Evolutionary conservation across 2,329 filamentous ascomycete species (phyloP).

Genomic region (Penicillium sumatraense): DNA sequence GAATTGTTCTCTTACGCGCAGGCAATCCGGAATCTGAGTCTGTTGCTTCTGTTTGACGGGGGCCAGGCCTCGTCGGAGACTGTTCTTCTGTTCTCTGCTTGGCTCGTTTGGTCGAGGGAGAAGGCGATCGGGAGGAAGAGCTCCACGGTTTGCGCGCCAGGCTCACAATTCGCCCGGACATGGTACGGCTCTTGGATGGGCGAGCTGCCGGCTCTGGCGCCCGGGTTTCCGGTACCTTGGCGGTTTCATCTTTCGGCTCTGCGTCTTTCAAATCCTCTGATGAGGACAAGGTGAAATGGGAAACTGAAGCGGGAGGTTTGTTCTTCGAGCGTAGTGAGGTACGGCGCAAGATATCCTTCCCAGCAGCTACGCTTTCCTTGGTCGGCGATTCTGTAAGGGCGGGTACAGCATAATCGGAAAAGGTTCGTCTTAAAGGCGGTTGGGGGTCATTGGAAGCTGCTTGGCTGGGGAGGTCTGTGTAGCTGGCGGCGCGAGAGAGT

Average conservation of each 20-base stretch:
- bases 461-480: slow-evolving; percentile 57
- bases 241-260: slow-evolving; percentile 22
- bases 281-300: slow-evolving; percentile 42
- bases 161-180: slow-evolving; percentile 56
- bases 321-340: slow-evolving; percentile 45
- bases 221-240: slow-evolving; percentile 32
- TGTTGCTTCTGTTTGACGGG: slow-evolving; percentile 23
- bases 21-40: slow-evolving; percentile 28
- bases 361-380: slow-evolving; percentile 44
- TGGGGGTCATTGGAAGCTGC: slow-evolving; percentile 35
- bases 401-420: slow-evolving; percentile 54
- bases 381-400: slow-evolving; percentile 42
- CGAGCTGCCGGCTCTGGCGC: slow-evolving; percentile 37
- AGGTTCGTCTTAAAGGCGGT: slow-evolving; percentile 53
- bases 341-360: slow-evolving; percentile 47
- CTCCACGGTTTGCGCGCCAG: slow-evolving; percentile 58
- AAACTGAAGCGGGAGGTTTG: slow-evolving; percentile 35
- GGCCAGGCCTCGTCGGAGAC: slow-evolving; percentile 25
- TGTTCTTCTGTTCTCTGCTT: slow-evolving; percentile 36
- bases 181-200: slow-evolving; percentile 49
- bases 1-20: slow-evolving; percentile 35
- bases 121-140: slow-evolving; percentile 52
- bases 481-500: slow-evolving; percentile 62
- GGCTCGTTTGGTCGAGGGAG: slow-evolving; percentile 43
- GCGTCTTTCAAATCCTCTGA: slow-evolving; percentile 41